These are phyloP conservation scores for Hyphodiscus hymeniophilus DNA, from an alignment of 495 filamentous ascomycete species.

Conservation along the genomic window DNA sequence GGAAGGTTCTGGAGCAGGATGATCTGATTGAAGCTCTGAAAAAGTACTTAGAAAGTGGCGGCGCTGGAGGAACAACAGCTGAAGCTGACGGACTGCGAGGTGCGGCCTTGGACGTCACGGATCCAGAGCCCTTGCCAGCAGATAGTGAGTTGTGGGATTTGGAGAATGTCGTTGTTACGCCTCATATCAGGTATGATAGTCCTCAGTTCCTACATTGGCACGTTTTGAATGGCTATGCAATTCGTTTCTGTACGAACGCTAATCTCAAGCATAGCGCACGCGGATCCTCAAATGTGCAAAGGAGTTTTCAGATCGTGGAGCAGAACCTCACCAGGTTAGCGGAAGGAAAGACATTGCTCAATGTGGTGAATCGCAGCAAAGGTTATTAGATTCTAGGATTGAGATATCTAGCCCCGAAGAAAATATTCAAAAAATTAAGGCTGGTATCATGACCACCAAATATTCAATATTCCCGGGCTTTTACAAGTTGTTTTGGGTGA, in stretches of 20 bases:
- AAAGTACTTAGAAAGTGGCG: too few species aligned
- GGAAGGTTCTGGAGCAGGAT: slow-evolving; percentile 58
- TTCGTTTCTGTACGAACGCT: too few species aligned
- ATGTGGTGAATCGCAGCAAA: not conserved
- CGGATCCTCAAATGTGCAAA: not conserved
- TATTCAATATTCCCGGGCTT: too few species aligned
- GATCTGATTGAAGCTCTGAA: slow-evolving; percentile 54
- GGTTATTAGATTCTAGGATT: too few species aligned
- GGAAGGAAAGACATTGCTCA: not conserved
- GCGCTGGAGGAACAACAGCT: too few species aligned
- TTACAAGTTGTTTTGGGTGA: too few species aligned
- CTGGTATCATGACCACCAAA: too few species aligned
- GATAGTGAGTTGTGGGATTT: slow-evolving; percentile 63
- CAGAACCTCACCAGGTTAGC: not conserved
- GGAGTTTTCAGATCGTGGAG: not conserved
- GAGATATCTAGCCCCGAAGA: too few species aligned
- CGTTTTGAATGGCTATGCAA: too few species aligned
- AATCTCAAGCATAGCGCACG: slow-evolving; percentile 28
- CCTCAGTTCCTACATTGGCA: too few species aligned
- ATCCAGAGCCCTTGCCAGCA: slow-evolving; percentile 68
- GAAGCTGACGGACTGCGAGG: slow-evolving; percentile 44
- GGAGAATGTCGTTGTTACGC: slow-evolving; percentile 64
- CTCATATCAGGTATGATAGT: too few species aligned
- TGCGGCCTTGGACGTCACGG: slow-evolving; percentile 74
- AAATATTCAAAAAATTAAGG: too few species aligned